Evolutionary conservation across 306 rosid species (phyloP), one percentile per base, ranked within the genome.

Genomic region (Lathyrus oleraceus): DNA sequence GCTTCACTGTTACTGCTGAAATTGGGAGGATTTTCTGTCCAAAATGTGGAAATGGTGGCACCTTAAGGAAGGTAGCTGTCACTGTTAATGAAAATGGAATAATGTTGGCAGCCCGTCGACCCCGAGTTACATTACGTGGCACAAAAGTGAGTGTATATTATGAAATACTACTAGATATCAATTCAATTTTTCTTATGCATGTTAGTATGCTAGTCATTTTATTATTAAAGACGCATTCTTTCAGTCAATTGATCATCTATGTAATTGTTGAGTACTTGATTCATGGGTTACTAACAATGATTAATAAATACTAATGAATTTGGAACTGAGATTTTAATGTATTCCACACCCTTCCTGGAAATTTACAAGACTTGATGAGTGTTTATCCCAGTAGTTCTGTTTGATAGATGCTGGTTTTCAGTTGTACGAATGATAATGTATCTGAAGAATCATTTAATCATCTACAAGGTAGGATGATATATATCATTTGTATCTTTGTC

Each of bases 41-140:
- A 1, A 91, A 91, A 65, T 91, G 99, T 81, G 99, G 99, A 78
- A 95, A 91, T 76, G 99, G 99, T 68, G 99, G 97, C 64, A 95
- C 97, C 75, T 79, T 95, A 77, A 92, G 90, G 32, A 95, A 95
- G 83, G 97, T 95, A 15, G 99, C 99, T 40, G 99, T 95, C 76
- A 95, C 96, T 39, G 97, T 95, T 70, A 95, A 92, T 65, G 97
- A 95, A 78, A 95, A 91, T 79, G 99, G 97, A 75, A 67, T 91
- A 77, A 75, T 86, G 64, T 45, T 87, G 74, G 92, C 92, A 14
- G 92, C 80, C 36, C 95, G 91, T 43, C 83, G 84, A 54, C 96
- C 97, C 8, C 83, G 91, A 66, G 68, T 88, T 54, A 80, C 75
- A 27, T 67, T 95, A 78, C 97, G 92, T n/a, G 99, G 99, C 78